Evolutionary conservation across 2,329 filamentous ascomycete species (phyloP).

Genomic region (Aphanocladium album): DNA sequence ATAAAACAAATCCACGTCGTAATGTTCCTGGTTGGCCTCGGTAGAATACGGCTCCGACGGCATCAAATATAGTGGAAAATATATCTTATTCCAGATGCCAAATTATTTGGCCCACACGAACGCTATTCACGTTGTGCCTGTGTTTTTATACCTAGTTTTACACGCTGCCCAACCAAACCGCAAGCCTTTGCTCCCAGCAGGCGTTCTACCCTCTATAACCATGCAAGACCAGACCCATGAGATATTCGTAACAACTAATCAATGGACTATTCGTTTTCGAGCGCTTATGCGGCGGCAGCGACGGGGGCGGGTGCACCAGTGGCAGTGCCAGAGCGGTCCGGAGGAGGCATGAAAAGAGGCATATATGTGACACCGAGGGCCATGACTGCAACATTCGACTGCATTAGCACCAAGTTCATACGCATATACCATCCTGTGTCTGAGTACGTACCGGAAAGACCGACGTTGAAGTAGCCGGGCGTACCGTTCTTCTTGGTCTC

Average conservation of each 20-base stretch:
- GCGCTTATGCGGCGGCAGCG: neutral
- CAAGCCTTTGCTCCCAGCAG: too few relatives aligned
- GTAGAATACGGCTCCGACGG: neutral
- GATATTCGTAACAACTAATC: too few relatives aligned
- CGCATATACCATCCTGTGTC: neutral
- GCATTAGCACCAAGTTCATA: slow-evolving; percentile 13
- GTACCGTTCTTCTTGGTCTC: slow-evolving; percentile 62
- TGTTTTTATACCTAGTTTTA: slow-evolving; percentile 3
- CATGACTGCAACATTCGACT: slow-evolving; percentile 39
- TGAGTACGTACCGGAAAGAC: slow-evolving; percentile 65
- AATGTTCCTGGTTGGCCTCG: neutral
- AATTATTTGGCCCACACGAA: neutral
- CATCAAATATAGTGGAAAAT: neutral
- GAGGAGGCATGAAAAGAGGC: slow-evolving; percentile 45
- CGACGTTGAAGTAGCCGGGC: slow-evolving; percentile 65
- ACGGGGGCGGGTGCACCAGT: slow-evolving; percentile 1
- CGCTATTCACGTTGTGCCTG: neutral
- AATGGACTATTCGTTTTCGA: too few relatives aligned
- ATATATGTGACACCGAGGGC: slow-evolving; percentile 50
- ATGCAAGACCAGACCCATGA: too few relatives aligned
- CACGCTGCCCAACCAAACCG: neutral
- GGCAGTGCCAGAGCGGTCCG: slow-evolving; percentile 16
- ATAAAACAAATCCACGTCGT: neutral
- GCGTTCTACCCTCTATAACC: neutral
- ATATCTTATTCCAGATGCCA: neutral